Base-by-base conservation (phyloP, 352 stramenopile species). In the Pilasporangium apinafurcum region DNA sequence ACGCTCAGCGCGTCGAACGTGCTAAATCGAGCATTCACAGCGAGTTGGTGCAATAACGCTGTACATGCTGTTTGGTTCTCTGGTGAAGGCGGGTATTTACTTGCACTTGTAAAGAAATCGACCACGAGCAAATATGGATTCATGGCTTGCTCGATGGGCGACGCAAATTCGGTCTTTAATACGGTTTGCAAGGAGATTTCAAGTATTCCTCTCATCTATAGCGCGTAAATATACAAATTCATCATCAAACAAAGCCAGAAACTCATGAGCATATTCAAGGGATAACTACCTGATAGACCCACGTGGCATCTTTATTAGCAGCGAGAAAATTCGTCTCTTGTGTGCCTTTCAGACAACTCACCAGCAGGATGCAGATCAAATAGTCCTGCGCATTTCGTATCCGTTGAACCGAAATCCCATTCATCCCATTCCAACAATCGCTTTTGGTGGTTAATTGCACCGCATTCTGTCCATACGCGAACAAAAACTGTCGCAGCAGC, bases 341-440 rank as follows among this genome's bases (percentile, higher is more conserved):
- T 1, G 40, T 14, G 14, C 64, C 73, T 22, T 56, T 56, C n/a
- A 80, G 39, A 21, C 64, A 57, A 27, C 65, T 84, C 44, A 83
- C 60, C 6, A 87, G 59, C 47, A 87, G 37, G 51, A 84, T 67
- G 29, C 71, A 64, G 9, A 84, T 56, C 25, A 87, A 25, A 42
- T 83, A 84, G 29, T 77, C 61, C 38, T 83, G 68, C 16, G 77
- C 61, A 42, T 72, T 76, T 1, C 50, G 48, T 44, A 81, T 54
- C 13, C 57, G 59, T 7, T 63, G 40, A 3, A n/a, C 22, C 5
- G 37, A 4, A 1, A 48, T 31, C 9, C 24, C 22, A 2, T 20
- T 35, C 32, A 27, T 30, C 1, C 44, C 51, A 21, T 32, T 9
- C 44, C 51, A 58, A 21, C 4, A 20, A 7, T 43, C 12, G 21